phyloP scores from a whole-genome alignment of 1,139 yeast species.

The Nakaseomyces sp. region DNA sequence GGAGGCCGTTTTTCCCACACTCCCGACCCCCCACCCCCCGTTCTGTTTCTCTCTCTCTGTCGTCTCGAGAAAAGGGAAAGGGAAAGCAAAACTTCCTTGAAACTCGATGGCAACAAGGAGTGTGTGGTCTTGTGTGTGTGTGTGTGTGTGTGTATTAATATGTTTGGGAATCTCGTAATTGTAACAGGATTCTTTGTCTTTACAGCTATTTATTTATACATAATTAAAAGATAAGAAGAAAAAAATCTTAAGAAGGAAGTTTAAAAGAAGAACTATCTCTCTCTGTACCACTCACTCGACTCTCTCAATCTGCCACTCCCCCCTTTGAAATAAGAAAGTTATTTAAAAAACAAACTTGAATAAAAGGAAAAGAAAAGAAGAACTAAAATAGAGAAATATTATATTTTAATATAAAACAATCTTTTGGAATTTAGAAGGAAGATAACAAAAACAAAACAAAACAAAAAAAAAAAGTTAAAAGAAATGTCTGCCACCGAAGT shows the following conservation, averaged over 20 bases:
- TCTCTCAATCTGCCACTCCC: too few relatives aligned
- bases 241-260: too few relatives aligned
- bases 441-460: not conserved
- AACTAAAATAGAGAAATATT: too few relatives aligned
- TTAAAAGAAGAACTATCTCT: too few relatives aligned
- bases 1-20: too few relatives aligned
- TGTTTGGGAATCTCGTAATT: not conserved
- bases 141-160: not conserved
- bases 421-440: not conserved
- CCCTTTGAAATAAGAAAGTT: too few relatives aligned
- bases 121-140: not conserved
- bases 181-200: not conserved
- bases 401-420: too few relatives aligned
- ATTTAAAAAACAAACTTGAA: too few relatives aligned
- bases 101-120: slow-evolving; percentile 3
- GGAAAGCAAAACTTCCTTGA: not conserved
- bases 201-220: too few relatives aligned
- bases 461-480: slow-evolving; percentile 4
- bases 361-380: not conserved
- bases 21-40: too few relatives aligned
- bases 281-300: too few relatives aligned
- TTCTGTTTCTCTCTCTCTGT: not conserved
- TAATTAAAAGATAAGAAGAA: too few relatives aligned
- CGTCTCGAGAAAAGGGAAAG: not conserved
- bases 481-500: slow-evolving; percentile 11